Conservation (phyloP, 1,284 basidiomycete genomes). For the Moesziomyces antarcticus region DNA sequence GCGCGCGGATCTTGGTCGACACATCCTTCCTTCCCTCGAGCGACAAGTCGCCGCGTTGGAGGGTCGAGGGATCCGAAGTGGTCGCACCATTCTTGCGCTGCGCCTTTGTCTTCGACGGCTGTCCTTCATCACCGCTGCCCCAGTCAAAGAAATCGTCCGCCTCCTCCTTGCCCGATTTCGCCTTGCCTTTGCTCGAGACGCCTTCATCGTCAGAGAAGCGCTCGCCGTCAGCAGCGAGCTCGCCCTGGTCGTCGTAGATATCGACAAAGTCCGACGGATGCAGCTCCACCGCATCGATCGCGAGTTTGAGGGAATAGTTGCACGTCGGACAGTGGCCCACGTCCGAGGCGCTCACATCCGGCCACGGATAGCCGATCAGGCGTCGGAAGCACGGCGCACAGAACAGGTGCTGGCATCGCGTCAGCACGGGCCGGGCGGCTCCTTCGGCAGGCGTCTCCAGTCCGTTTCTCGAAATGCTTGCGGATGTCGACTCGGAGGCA, state of each 20-base stretch:
- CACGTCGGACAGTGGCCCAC: conserved; percentile 75
- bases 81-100: conserved; percentile 20
- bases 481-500: conserved; percentile 4
- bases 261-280: conserved; percentile 43
- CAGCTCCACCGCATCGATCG: conserved; percentile 53
- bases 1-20: conserved; percentile 63
- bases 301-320: conserved; percentile 69
- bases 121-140: conserved; percentile 29
- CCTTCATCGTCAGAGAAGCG: conserved; percentile 24
- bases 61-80: not conserved
- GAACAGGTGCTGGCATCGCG: conserved; percentile 92
- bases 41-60: conserved; percentile 15
- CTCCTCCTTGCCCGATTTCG: conserved; percentile 14
- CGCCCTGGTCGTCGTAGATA: conserved; percentile 41
- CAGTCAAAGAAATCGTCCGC: conserved; percentile 38
- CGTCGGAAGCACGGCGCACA: conserved; percentile 68
- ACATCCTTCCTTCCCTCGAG: conserved; percentile 48
- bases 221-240: conserved; percentile 23
- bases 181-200: conserved; percentile 2
- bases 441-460: conserved; percentile 38
- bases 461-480: conserved; percentile 13
- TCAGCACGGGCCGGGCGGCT: conserved; percentile 71
- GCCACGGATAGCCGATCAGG: conserved; percentile 40
- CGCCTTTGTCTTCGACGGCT: conserved; percentile 8
- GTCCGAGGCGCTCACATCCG: conserved; percentile 28